These are phyloP conservation scores for Stemphylium vesicarium DNA, from an alignment of 2,329 filamentous ascomycete species.

Conservation along the genomic window DNA sequence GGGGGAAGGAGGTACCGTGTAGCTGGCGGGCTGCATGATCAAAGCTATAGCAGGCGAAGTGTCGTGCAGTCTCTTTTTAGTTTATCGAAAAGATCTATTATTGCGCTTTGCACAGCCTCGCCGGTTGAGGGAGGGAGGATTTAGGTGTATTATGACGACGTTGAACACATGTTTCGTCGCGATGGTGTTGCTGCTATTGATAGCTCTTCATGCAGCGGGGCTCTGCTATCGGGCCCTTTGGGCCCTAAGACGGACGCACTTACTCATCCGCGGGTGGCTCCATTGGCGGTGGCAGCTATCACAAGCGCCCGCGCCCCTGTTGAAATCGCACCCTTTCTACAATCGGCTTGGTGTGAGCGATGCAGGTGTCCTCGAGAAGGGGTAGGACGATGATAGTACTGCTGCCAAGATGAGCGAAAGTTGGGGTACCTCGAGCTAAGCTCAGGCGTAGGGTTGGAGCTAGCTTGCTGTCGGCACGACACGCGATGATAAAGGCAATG, in stretches of 20 bases:
- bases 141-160: slow-evolving; percentile 1
- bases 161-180: slow-evolving; percentile 1
- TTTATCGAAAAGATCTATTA: slow-evolving; percentile 12
- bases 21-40: not conserved
- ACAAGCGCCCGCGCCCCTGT: slow-evolving; percentile 8
- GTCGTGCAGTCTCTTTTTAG: not conserved
- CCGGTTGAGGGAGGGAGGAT: not conserved
- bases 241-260: slow-evolving; percentile 8
- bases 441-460: slow-evolving; percentile 1
- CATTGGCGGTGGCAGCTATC: slow-evolving; percentile 10
- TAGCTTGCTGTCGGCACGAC: not conserved
- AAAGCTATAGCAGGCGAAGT: not conserved
- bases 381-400: slow-evolving; percentile 9
- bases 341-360: not conserved
- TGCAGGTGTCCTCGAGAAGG: slow-evolving; percentile 23
- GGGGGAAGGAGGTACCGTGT: not conserved
- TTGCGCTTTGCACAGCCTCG: slow-evolving; percentile 7
- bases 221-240: slow-evolving; percentile 16
- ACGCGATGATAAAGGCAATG: slow-evolving; percentile 12
- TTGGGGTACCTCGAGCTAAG: slow-evolving; percentile 13
- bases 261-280: slow-evolving; percentile 4
- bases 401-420: slow-evolving; percentile 4
- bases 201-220: slow-evolving; percentile 22
- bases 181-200: slow-evolving; percentile 20
- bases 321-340: not conserved